phyloP scores from a whole-genome alignment of 305 asterid species.

The Petunia hybrid region DNA sequence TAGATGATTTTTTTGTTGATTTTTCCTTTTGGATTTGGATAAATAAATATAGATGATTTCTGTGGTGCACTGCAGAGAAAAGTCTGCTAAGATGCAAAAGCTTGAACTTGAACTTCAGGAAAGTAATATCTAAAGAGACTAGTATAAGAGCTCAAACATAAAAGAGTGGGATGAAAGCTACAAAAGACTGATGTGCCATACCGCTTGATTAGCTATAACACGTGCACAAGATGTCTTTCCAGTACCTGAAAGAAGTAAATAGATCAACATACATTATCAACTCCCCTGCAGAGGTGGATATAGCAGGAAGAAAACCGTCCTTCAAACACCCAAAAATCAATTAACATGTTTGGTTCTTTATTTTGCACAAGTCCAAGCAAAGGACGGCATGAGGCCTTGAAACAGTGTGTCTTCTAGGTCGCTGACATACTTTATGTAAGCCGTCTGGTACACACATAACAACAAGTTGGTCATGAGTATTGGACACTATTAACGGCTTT shows the following conservation, averaged over 20 bases:
- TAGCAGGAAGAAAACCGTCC: neutral
- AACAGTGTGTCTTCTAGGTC: conserved; percentile 8
- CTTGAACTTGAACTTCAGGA: neutral
- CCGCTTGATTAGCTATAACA: conserved; percentile 95
- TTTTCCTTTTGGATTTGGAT: neutral
- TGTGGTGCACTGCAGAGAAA: conserved; percentile 22
- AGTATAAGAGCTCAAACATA: neutral
- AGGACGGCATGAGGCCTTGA: neutral
- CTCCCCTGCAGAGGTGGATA: conserved; percentile 5
- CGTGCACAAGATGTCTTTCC: conserved; percentile 99
- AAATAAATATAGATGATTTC: neutral
- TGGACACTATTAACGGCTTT: neutral
- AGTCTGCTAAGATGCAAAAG: neutral
- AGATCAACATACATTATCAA: conserved; percentile 20
- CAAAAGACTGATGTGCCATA: conserved; percentile 46
- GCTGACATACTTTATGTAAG: neutral
- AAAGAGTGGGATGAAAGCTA: conserved; percentile 31
- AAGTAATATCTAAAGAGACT: neutral
- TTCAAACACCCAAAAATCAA: neutral
- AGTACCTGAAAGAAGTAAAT: conserved; percentile 72
- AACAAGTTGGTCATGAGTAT: neutral
- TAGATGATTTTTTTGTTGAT: neutral
- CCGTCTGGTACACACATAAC: neutral
- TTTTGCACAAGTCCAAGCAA: conserved; percentile 6
- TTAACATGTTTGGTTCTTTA: neutral